Evolutionary conservation across 345 rosid genomes (phyloP), one percentile per base, ranked within the genome.

Genomic region (Gossypium australe): DNA sequence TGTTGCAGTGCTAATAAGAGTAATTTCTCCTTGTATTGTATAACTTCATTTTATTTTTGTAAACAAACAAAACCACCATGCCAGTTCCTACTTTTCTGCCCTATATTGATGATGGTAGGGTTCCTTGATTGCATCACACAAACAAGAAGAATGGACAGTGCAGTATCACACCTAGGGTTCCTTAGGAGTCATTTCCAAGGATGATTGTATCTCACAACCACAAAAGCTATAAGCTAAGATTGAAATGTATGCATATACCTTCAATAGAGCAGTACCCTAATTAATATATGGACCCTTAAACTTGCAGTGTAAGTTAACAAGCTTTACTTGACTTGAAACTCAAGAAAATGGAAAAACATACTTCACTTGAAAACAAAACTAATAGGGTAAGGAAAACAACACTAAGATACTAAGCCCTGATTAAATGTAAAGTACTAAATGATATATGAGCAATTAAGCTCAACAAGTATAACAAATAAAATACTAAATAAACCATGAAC

Each of bases 301-400:
- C 60, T 56, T 56, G 1, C 27, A 56, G 12, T 20, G 4, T 20
- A 56, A 56, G 98, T 51, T 55, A 55, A 55, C 59, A n/a, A 17
- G 24, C 59, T 55, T 55, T 17, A 17, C 59, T 55, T 55, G 59
- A 18, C 59, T 18, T n/a, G 25, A 55, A 55, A 55, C 59, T 55
- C 0, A n/a, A 55, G 22, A 55, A 55, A 55, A n/a, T 7, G 20
- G 20, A 55, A 55, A 55, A n/a, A 18, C 24, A n/a, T 18, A n/a
- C 59, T 18, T n/a, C 11, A 55, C 24, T n/a, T 55, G 59, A 2
- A 18, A 55, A 8, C 59, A 55, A n/a, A 55, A n/a, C 12, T 55
- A 55, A 55, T n/a, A n/a, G 59, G 24, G 24, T n/a, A 55, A 55
- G 59, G 59, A 55, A 55, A 55, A 55, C 11, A 0, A 7, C 59